Evolutionary conservation across 2,329 filamentous ascomycete species (phyloP), one percentile per base, ranked within the genome.

Genomic region (Mycosphaerelloides madeirae): DNA sequence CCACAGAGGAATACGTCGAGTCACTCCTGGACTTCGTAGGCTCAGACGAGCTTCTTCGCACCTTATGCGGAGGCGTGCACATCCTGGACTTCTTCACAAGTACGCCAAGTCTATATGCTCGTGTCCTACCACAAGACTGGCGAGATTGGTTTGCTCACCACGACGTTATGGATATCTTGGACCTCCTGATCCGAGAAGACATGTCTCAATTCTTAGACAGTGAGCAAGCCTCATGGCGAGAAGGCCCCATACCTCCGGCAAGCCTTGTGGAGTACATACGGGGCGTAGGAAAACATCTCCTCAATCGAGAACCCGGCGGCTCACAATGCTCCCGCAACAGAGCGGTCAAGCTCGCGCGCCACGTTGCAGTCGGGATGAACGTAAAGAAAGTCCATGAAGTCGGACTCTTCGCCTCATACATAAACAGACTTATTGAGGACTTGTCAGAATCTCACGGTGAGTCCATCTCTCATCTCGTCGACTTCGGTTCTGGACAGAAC

Each of bases 321-420:
- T 50, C 49, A 2, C 59, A 62, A 52, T 62, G 59, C 43, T 48
- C 49, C 3, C 55, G 56, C 6, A 63, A 64, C 29, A 50, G 61
- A 38, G 54, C 55, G 8, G 46, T 62, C 36, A 61, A 75, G 54
- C 64, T 95, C 16, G 81, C 87, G 2, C 77, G 80, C 38, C 78
- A 84, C 55, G 79, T 95, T 13, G 79, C 86, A 0, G 78, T 95
- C 12, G 93, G 93, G 3, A 98, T 98, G 93, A 95, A 88, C 51
- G 80, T 85, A 14, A 98, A 98, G 66, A 98, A 98, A 68, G 77
- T 87, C 1, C 93, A 98, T 61, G 93, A 98, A 69, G 93, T 97
- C 25, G 79, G 82, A 48, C 82, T 93, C 61, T 96, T 97, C 61
- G 85, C 91, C n/a, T 78, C 79, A 51, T 97, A 91, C 58, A 79